Evolutionary conservation across 306 rosid species (phyloP).

Genomic region (Gynostemma pentaphyllum): DNA sequence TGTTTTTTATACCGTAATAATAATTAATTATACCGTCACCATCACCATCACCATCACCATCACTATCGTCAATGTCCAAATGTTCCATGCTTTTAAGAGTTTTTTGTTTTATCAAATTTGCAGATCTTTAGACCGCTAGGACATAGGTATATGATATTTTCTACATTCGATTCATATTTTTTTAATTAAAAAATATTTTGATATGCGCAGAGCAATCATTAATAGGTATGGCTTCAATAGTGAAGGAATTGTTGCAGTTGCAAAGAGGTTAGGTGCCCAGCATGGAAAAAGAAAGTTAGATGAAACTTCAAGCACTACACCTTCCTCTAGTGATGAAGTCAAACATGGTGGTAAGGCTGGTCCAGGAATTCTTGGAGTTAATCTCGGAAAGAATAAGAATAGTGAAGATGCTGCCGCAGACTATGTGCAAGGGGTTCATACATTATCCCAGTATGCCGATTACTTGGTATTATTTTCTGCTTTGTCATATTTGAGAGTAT

Average conservation of each 20-base stretch:
- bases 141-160: background rate
- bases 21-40: too few species aligned
- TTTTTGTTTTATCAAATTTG: constrained; percentile 7
- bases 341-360: constrained; percentile 93
- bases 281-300: constrained; percentile 91
- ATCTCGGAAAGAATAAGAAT: constrained; percentile 92
- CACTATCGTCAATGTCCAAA: background rate
- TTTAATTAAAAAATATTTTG: constrained; percentile 7
- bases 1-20: background rate
- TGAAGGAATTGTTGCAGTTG: constrained; percentile 92
- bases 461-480: constrained; percentile 52
- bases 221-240: constrained; percentile 95
- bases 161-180: background rate
- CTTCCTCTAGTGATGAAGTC: constrained; percentile 53
- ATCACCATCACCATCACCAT: too few species aligned
- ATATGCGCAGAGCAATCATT: constrained; percentile 64
- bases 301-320: constrained; percentile 58
- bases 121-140: constrained; percentile 8
- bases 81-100: background rate
- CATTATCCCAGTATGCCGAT: constrained; percentile 95
- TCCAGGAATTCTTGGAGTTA: constrained; percentile 95
- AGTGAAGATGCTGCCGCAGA: constrained; percentile 96
- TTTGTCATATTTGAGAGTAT: background rate
- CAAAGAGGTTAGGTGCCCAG: constrained; percentile 87
- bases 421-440: constrained; percentile 95